Conservation (phyloP, 2,329 filamentous ascomycete genomes). For the Aureobasidium musti region DNA sequence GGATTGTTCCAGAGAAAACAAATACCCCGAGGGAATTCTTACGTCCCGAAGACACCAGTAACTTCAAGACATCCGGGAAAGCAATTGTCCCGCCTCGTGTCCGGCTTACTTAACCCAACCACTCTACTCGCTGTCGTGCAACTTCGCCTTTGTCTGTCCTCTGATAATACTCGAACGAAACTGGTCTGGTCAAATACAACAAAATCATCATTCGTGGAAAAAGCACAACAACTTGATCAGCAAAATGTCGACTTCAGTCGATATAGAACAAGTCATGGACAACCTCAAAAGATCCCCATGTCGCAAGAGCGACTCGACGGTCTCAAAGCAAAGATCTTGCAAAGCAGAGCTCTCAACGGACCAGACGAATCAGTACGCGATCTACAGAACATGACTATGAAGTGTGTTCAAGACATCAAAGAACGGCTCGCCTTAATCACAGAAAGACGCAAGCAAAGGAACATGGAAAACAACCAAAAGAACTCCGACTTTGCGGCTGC, state of each 20-base stretch:
- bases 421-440: constrained; percentile 1
- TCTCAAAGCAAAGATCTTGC: not conserved
- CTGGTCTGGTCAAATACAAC: not conserved
- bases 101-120: not conserved
- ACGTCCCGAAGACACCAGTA: not conserved
- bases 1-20: not conserved
- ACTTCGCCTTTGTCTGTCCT: not conserved
- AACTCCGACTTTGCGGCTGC: not conserved
- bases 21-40: not conserved
- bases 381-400: not conserved
- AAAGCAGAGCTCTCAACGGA: not conserved
- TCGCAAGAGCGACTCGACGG: not conserved
- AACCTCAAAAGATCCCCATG: not conserved
- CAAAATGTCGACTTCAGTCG: not conserved
- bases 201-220: not conserved
- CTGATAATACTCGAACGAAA: not conserved
- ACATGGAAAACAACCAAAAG: not conserved
- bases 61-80: not conserved
- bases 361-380: not conserved
- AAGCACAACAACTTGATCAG: not conserved
- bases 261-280: not conserved
- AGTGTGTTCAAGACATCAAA: not conserved
- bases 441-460: constrained; percentile 13
- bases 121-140: not conserved
- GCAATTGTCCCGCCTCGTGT: constrained; percentile 1